Evolutionary conservation across 1,284 basidiomycete genomes (phyloP).

Genomic region (Fomes fomentarius): DNA sequence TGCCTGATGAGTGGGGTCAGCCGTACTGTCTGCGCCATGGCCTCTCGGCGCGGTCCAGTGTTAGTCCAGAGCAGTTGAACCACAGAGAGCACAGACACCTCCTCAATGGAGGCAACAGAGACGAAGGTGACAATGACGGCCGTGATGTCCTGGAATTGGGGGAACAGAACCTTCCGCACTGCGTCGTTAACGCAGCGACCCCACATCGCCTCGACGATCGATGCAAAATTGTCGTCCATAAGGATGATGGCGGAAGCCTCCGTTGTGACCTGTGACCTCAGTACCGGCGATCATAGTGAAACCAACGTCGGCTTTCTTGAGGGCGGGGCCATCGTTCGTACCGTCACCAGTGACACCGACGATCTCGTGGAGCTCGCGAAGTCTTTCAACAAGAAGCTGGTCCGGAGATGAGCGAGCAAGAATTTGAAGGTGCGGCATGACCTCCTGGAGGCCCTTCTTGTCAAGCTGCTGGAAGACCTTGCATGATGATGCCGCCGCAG

Average conservation of each 20-base stretch:
- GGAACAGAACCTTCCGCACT: conserved; percentile 95
- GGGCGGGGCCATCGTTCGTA: conserved; percentile 96
- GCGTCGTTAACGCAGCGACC: conserved; percentile 98
- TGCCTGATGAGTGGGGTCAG: conserved; percentile 59
- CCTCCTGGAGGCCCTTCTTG: conserved; percentile 58
- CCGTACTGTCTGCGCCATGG: conserved; percentile 48
- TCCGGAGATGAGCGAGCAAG: conserved; percentile 96
- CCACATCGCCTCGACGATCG: conserved; percentile 98
- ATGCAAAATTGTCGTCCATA: conserved; percentile 98
- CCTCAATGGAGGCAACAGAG: conserved; percentile 78
- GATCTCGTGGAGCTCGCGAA: conserved; percentile 89
- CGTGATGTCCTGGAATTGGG: conserved; percentile 98
- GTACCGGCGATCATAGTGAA: conserved; percentile 99
- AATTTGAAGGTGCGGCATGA: conserved; percentile 74
- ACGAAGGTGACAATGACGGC: conserved; percentile 95
- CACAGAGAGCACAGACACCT: conserved; percentile 88
- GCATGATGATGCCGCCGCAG: conserved; percentile 95
- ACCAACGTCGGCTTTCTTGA: conserved; percentile 93
- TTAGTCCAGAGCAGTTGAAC: conserved; percentile 98
- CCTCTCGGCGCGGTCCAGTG: conserved; percentile 64
- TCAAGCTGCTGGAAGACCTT: conserved; percentile 79
- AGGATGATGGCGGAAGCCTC: conserved; percentile 99
- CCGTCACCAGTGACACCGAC: conserved; percentile 99
- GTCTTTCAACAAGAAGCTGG: conserved; percentile 88
- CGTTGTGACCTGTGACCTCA: conserved; percentile 98